Conservation (phyloP, 164 flowering plant genomes). For the Kalanchoe fedtschenkoi region DNA sequence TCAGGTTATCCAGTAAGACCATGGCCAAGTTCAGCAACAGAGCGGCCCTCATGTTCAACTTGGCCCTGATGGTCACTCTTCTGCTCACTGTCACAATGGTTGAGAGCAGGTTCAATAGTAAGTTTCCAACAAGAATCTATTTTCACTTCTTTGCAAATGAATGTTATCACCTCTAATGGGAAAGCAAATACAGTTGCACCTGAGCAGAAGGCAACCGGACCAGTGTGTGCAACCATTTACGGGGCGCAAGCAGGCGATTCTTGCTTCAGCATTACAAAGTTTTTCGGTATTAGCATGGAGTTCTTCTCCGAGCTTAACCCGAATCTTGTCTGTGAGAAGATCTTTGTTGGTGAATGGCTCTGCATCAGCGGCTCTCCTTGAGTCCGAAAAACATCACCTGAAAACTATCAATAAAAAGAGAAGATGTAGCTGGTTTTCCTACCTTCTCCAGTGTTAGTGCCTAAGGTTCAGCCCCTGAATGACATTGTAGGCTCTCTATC, state of each 20-base stretch:
- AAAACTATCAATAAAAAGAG: too few species aligned
- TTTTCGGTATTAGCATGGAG: constrained; percentile 7
- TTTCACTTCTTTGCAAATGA: background rate
- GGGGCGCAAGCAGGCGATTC: constrained; percentile 1
- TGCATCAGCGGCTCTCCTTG: constrained; percentile 6
- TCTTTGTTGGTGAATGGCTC: constrained; percentile 16
- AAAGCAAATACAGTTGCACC: background rate
- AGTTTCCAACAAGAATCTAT: background rate
- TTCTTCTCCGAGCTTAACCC: constrained; percentile 12
- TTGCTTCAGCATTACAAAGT: constrained; percentile 4
- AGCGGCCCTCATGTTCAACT: constrained; percentile 1
- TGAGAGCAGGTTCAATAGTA: background rate
- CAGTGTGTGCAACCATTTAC: background rate
- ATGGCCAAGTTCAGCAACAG: constrained; percentile 3
- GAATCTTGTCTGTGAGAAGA: constrained; percentile 10
- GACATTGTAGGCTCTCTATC: background rate
- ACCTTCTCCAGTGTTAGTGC: too few species aligned
- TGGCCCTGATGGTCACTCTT: background rate
- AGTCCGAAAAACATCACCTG: too few species aligned
- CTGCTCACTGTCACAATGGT: background rate
- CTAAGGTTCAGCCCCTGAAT: too few species aligned
- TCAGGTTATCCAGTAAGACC: background rate
- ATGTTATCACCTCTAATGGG: background rate
- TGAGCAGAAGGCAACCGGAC: background rate
- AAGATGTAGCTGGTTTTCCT: too few species aligned